Conservation (phyloP, 768 basidiomycete genomes). For the Leccinellum luteum region DNA sequence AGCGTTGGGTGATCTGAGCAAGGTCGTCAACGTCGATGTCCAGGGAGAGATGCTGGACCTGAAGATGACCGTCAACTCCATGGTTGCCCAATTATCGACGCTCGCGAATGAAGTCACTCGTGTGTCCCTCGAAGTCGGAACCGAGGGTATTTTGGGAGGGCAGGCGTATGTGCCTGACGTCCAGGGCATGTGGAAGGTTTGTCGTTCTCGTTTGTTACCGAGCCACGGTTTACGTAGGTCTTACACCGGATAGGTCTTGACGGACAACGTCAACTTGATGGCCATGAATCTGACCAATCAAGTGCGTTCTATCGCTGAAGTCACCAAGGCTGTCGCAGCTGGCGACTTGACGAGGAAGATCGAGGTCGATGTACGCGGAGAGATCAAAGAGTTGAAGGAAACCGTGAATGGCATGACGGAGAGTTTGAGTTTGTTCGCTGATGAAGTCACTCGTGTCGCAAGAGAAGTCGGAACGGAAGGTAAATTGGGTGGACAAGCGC, state of each 20-base stretch:
- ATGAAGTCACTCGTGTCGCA: constrained; percentile 83
- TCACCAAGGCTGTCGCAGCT: constrained; percentile 92
- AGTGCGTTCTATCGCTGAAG: constrained; percentile 85
- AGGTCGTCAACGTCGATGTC: constrained; percentile 87
- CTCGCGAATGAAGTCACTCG: constrained; percentile 84
- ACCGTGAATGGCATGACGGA: constrained; percentile 97
- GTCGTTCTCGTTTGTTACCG: constrained; percentile 12
- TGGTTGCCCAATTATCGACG: constrained; percentile 71
- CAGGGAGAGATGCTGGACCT: constrained; percentile 91
- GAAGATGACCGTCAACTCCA: constrained; percentile 77
- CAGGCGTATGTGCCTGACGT: constrained; percentile 92
- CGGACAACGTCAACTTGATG: constrained; percentile 87
- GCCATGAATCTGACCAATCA: constrained; percentile 89
- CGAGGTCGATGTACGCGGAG: constrained; percentile 86
- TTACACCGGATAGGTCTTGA: constrained; percentile 42
- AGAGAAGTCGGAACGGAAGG: constrained; percentile 98
- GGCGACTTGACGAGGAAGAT: constrained; percentile 95
- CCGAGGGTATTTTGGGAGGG: constrained; percentile 90
- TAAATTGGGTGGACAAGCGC: constrained; percentile 88
- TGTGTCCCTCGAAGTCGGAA: constrained; percentile 90
- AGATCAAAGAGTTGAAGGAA: constrained; percentile 86
- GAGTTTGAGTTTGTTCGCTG: constrained; percentile 79
- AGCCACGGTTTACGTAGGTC: constrained; percentile 8
- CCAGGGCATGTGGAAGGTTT: constrained; percentile 91
- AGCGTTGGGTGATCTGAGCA: constrained; percentile 78